Evolutionary conservation across 2,329 filamentous ascomycete genomes (phyloP), one percentile per base, ranked within the genome.

Genomic region (Fusarium sp.): DNA sequence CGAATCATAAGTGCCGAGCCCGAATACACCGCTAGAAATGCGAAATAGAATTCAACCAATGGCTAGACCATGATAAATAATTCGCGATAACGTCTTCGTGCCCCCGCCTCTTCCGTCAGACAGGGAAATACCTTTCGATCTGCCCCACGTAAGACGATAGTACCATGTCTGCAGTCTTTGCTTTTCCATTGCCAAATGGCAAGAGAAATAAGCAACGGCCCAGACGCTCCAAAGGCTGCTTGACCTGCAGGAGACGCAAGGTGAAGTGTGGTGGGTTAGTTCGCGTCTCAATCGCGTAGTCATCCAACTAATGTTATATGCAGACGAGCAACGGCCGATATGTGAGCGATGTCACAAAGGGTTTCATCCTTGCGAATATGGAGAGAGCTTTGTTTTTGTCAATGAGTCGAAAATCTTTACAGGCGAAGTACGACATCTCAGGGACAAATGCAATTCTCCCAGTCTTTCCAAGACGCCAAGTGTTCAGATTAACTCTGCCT

Each of bases 311-410:
- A 44, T 8, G 9, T 25, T 15, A 23, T 9, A 44, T n/a, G 15
- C 15, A 55, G 44, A 55, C 27, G 52, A 55, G 10, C n/a, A 14
- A 14, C 52, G 52, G 14, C 52, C 52, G 15, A 39, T 20, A 9
- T 55, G 52, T 5, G 11, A 39, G n/a, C 48, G 43, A 7, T 54
- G 51, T 5, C 23, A 2, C 4, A 49, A 49, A 22, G 51, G 51
- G 1, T 49, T 27, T 4, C 51, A 54, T 4, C 32, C n/a, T 11
- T 54, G 51, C 15, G 4, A 49, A 11, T 54, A 49, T 7, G 43
- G 27, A 2, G 20, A 49, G 2, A 17, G 6, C 1, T 9, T 54
- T 17, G 15, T 54, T 2, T 54, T 49, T 49, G 43, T 54, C 2
- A 49, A 49, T 14, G 32, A 33, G 4, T 6, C 15, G 5, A 15